phyloP scores from a whole-genome alignment of 768 basidiomycete species.

The Lactifluus pinguis region DNA sequence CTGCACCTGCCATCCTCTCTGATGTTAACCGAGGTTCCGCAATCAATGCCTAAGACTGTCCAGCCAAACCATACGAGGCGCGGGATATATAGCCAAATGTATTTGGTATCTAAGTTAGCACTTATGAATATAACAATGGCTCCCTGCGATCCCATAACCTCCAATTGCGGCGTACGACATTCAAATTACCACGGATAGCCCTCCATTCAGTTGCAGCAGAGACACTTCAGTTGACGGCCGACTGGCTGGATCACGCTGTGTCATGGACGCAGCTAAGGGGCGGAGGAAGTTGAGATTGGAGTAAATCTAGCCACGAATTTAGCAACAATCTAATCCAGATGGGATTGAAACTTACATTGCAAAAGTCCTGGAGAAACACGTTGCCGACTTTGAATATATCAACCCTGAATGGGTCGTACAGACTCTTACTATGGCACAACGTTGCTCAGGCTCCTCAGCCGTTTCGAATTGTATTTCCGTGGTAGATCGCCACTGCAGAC shows the following conservation, averaged over 20 bases:
- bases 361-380: neutral
- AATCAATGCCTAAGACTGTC: neutral
- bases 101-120: neutral
- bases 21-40: too few relatives aligned
- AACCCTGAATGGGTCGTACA: constrained; percentile 20
- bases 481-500: too few relatives aligned
- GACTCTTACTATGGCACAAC: too few relatives aligned
- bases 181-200: neutral
- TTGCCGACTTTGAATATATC: constrained; percentile 16
- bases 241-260: neutral
- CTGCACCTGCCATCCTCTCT: too few relatives aligned
- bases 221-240: neutral
- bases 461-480: too few relatives aligned
- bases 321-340: neutral
- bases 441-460: too few relatives aligned
- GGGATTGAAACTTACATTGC: neutral
- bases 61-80: neutral
- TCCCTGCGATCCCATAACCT: neutral
- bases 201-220: constrained; percentile 1
- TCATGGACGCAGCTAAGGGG: constrained; percentile 1
- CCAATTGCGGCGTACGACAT: neutral
- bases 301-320: neutral
- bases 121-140: neutral
- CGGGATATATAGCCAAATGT: neutral
- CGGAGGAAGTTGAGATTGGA: neutral